Evolutionary conservation across 1,284 basidiomycete genomes (phyloP), one percentile per base, ranked within the genome.

Genomic region (Paramarasmius palmivorus): DNA sequence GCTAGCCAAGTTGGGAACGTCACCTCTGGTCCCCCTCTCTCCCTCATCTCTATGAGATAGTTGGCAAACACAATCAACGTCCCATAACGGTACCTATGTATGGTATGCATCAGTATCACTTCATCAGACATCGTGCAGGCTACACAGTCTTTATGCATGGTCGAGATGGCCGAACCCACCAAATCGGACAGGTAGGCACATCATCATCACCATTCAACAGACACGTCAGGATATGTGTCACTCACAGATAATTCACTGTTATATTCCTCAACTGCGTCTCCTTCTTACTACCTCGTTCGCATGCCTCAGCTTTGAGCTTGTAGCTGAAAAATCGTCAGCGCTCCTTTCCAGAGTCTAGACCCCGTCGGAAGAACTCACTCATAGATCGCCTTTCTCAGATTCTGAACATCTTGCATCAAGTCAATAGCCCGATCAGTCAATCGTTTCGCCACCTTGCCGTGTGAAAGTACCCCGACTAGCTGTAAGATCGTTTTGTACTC

Each of bases 401-500:
- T 98, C 69, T 98, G 95, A 0, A 98, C 94, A 58, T 94, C 93
- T 70, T 91, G 88, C 91, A 95, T 93, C 58, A 87, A 71, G 70
- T 98, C 93, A 63, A 97, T 86, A 0, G 92, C 92, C 37, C 83
- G 76, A 68, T 99, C 97, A 0, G 94, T 90, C 55, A 99, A 68
- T 45, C 86, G 84, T 71, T 99, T 99, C n/a, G 97, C 97, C 17
- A 90, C 76, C 73, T 95, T 94, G 20, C 93, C 93, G 61, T 92
- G 83, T 12, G 89, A 89, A 17, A 97, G 79, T 4, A 97, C 90
- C 14, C 92, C 90, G 45, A 97, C 91, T 44, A 99, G 87, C 63
- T 97, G 94, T 40, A 99, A 73, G 56, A 99, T 98, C 2, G 88
- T 92, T 73, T 98, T 98, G 77, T 98, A 99, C 67, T 99, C 96